Base-by-base conservation (phyloP, 257 asterid species). In the Leptodermis oblonga region DNA sequence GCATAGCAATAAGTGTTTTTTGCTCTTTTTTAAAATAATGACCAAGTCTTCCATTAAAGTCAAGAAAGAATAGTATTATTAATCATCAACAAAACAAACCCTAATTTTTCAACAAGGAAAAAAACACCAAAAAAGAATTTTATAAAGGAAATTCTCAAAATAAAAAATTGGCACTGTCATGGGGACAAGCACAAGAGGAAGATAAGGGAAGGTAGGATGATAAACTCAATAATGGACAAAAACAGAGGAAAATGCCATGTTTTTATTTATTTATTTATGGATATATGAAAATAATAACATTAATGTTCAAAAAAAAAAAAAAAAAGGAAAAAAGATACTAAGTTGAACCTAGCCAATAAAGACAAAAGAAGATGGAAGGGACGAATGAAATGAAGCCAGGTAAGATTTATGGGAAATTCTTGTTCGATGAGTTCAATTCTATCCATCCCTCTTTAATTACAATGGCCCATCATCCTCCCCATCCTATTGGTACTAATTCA, bases 381-480 rank as follows among this genome's bases (percentile, higher is more conserved):
- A 76, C 88, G 83, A 83, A 86, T 82, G 76, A 83, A 67, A 74
- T 79, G 69, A 76, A 70, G 91, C 82, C 93, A 88, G 85, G 80
- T 79, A 83, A 83, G 86, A 67, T 70, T 73, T 70, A 83, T 77
- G 82, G 81, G 81, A 73, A 79, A 26, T 65, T 74, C 66, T 77
- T 74, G 77, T 74, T 81, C 81, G 89, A 78, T 77, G 83, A 71
- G 78, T 70, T 78, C 68, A 78, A 75, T 80, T 87, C 88, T 76
- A 80, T 85, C 89, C 88, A 88, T 77, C 79, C 72, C 72, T 82
- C 76, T 48, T 78, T 56, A 70, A n/a, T n/a, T n/a, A 76, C 85
- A 78, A 42, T 83, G 82, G 73, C 89, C 96, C 95, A 87, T 87
- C 77, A 80, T 78, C 34, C 36, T 58, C 81, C 86, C 89, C 89